A percentile compares a stretch with the other conserved stretches of the same genome.
Evolutionary conservation across 805 yeast species (phyloP).

Genomic region (Spathaspora girioi): DNA sequence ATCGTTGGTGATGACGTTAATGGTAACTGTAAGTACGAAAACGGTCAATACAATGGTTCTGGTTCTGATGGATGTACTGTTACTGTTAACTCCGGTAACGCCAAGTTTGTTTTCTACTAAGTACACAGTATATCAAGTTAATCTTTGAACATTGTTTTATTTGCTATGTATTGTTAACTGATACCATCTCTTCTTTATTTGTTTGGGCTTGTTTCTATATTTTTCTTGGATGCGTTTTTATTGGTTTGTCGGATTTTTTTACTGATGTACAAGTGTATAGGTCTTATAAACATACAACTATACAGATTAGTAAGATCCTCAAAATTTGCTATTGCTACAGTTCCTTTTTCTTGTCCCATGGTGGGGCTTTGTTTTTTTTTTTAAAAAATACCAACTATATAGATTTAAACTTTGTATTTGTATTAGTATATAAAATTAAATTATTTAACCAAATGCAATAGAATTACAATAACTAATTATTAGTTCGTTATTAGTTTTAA

Average conservation of each 20-base stretch:
- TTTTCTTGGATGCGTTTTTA: background rate
- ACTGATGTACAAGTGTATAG: background rate
- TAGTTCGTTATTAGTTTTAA: constrained; percentile 32
- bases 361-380: background rate
- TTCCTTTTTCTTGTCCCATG: background rate
- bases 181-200: too few species aligned
- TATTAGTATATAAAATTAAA: background rate
- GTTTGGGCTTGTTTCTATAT: background rate
- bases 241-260: background rate
- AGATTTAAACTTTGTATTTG: background rate
- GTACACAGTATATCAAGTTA: background rate
- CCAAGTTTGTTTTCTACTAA: constrained; percentile 48
- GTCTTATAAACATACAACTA: background rate
- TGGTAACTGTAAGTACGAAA: constrained; percentile 77
- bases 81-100: constrained; percentile 56
- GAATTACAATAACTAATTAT: constrained; percentile 35
- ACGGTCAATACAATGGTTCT: constrained; percentile 67
- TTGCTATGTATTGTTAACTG: background rate
- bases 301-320: background rate
- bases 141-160: background rate
- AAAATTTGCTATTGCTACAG: background rate
- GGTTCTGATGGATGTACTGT: constrained; percentile 81
- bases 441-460: constrained; percentile 37
- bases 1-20: constrained; percentile 56
- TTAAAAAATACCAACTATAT: background rate